Evolutionary conservation across 2,329 filamentous ascomycete genomes (phyloP).

Genomic region (Calonectria multiphialidica): DNA sequence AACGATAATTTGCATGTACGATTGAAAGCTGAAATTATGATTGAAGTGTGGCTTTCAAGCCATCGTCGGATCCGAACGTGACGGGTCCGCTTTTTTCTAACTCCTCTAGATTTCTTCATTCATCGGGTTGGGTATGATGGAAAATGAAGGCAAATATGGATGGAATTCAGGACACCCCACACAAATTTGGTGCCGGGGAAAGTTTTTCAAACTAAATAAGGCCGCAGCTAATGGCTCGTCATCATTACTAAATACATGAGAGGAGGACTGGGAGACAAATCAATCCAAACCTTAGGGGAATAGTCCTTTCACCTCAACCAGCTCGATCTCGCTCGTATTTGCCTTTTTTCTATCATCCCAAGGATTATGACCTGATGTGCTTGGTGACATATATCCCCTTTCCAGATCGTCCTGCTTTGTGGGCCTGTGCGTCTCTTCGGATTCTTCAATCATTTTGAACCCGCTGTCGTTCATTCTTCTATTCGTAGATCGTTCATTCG

Average conservation of each 20-base stretch:
- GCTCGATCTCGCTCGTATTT: slow-evolving; percentile 23
- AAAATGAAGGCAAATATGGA: too few species aligned
- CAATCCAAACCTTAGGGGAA: neutral
- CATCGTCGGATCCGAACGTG: too few species aligned
- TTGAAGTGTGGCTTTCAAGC: too few species aligned
- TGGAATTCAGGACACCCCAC: neutral
- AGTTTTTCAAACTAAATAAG: neutral
- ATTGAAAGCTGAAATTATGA: too few species aligned
- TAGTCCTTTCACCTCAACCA: neutral
- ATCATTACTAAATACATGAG: neutral
- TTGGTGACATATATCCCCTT: neutral
- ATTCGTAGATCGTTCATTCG: neutral
- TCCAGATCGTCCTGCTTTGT: neutral
- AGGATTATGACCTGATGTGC: neutral
- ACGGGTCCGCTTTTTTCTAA: too few species aligned
- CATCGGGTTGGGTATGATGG: too few species aligned
- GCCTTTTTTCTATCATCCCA: slow-evolving; percentile 12
- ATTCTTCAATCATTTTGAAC: neutral
- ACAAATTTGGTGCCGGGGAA: neutral
- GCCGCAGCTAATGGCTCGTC: neutral
- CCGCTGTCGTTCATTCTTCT: neutral
- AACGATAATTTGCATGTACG: too few species aligned
- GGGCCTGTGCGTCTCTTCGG: neutral
- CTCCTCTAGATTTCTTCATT: too few species aligned
- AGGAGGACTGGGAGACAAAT: neutral